Percentiles rank a stretch among this genome's conserved stretches.
Evolutionary conservation across 768 basidiomycete species (phyloP).

Genomic region (Mycena sanguinolenta): DNA sequence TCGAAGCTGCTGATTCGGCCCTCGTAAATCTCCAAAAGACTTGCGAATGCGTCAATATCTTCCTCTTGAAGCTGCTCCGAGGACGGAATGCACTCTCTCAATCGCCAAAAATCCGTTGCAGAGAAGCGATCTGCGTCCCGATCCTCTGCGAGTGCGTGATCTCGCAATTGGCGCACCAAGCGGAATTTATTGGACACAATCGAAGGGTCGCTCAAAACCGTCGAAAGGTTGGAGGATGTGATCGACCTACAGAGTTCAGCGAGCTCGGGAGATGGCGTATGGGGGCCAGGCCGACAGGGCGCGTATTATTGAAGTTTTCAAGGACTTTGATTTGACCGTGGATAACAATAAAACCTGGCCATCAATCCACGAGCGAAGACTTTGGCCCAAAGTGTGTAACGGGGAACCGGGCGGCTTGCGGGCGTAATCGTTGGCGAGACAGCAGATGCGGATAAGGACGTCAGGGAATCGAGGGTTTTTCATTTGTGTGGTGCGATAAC

Average conservation of each 20-base stretch:
- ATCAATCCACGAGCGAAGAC: slow-evolving; percentile 77
- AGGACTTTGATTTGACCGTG: slow-evolving; percentile 39
- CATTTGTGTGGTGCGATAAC: slow-evolving; percentile 56
- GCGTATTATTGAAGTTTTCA: slow-evolving; percentile 53
- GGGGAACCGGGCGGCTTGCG: slow-evolving; percentile 46
- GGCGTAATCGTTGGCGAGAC: slow-evolving; percentile 69
- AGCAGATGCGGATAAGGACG: slow-evolving; percentile 77
- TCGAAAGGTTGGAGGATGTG: slow-evolving; percentile 61
- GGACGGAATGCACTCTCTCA: slow-evolving; percentile 83
- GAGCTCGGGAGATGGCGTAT: slow-evolving; percentile 65
- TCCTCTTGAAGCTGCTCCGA: slow-evolving; percentile 67
- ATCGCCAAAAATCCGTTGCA: slow-evolving; percentile 81
- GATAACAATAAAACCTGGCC: slow-evolving; percentile 59
- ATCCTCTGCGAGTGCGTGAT: slow-evolving; percentile 55
- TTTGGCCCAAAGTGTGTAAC: slow-evolving; percentile 53
- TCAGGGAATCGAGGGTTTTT: slow-evolving; percentile 71
- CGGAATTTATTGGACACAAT: slow-evolving; percentile 84
- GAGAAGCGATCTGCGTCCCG: slow-evolving; percentile 64
- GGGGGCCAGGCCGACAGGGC: slow-evolving; percentile 86
- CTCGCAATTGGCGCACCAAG: slow-evolving; percentile 74
- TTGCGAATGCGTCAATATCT: slow-evolving; percentile 81
- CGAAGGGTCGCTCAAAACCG: slow-evolving; percentile 68
- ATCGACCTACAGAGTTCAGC: slow-evolving; percentile 59
- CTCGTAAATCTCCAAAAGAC: slow-evolving; percentile 68
- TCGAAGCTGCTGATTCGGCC: slow-evolving; percentile 76